These are phyloP conservation scores for Venturiaceae sp. DNA, from an alignment of 2,329 filamentous ascomycete genomes.

Conservation along the genomic window DNA sequence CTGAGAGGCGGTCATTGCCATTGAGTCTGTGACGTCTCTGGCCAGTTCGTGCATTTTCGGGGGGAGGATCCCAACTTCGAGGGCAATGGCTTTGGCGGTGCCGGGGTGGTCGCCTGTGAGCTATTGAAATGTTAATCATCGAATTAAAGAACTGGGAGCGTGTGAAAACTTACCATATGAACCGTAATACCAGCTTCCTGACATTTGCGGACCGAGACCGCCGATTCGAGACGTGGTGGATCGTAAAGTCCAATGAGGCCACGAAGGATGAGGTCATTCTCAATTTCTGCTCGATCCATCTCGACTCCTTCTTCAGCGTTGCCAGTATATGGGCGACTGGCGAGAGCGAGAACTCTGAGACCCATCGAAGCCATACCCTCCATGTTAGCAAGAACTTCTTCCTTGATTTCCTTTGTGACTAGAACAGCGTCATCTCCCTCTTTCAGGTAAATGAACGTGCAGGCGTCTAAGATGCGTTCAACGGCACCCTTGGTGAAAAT, in stretches of 20 bases:
- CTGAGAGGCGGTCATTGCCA: slow-evolving; percentile 34
- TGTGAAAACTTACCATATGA: slow-evolving; percentile 25
- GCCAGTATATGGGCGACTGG: not conserved
- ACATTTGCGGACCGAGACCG: slow-evolving; percentile 37
- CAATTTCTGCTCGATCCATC: slow-evolving; percentile 50
- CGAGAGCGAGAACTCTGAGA: slow-evolving; percentile 10
- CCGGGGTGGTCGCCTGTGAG: slow-evolving; percentile 35
- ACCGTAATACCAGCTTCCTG: slow-evolving; percentile 37
- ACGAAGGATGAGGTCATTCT: slow-evolving; percentile 59
- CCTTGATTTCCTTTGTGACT: slow-evolving; percentile 43
- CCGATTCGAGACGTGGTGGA: slow-evolving; percentile 73
- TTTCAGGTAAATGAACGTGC: slow-evolving; percentile 40
- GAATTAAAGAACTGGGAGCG: not conserved
- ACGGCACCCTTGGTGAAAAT: slow-evolving; percentile 60
- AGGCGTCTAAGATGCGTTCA: slow-evolving; percentile 57
- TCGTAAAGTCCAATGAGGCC: slow-evolving; percentile 85
- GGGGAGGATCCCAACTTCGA: slow-evolving; percentile 35
- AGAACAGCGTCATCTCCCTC: slow-evolving; percentile 27
- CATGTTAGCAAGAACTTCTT: slow-evolving; percentile 57
- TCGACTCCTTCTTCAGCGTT: slow-evolving; percentile 12
- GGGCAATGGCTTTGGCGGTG: slow-evolving; percentile 34
- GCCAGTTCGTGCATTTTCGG: slow-evolving; percentile 13
- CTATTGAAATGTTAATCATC: slow-evolving; percentile 12
- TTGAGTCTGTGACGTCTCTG: slow-evolving; percentile 30
- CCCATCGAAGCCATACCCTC: slow-evolving; percentile 44